Percentiles rank a stretch among this genome's conserved stretches.
Conservation (phyloP, 1,139 yeast genomes). For the Kazachstania sp. region DNA sequence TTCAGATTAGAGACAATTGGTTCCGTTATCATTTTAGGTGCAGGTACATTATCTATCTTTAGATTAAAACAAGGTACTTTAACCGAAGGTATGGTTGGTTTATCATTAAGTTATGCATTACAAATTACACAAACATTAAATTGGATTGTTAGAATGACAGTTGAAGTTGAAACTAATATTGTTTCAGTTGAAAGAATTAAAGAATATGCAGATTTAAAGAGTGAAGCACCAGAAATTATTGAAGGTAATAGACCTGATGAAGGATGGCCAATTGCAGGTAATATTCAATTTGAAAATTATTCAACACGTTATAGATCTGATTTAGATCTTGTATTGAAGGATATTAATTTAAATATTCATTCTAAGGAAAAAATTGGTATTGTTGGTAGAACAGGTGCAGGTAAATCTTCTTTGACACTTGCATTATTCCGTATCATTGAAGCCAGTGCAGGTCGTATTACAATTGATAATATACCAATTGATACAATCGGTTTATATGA, state of each 20-base stretch:
- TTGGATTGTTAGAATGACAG: constrained; percentile 98
- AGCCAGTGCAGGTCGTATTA: constrained; percentile 61
- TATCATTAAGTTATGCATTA: constrained; percentile 84
- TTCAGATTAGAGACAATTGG: constrained; percentile 88
- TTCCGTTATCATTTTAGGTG: constrained; percentile 72
- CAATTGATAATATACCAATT: constrained; percentile 66
- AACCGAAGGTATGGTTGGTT: constrained; percentile 87
- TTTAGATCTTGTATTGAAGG: constrained; percentile 68
- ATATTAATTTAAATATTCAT: constrained; percentile 57
- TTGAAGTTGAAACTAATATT: constrained; percentile 92
- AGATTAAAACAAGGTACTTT: constrained; percentile 60
- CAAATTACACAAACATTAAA: constrained; percentile 88
- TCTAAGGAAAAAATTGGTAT: constrained; percentile 87
- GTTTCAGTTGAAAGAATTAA: constrained; percentile 92
- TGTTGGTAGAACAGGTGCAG: constrained; percentile 96
- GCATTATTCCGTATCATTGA: constrained; percentile 89
- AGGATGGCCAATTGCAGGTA: constrained; percentile 76
- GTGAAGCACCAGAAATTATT: constrained; percentile 78
- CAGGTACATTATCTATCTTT: constrained; percentile 72
- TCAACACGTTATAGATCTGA: constrained; percentile 82
- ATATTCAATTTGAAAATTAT: constrained; percentile 60
- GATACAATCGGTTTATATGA: constrained; percentile 69
- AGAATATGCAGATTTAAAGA: constrained; percentile 65
- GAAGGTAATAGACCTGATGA: constrained; percentile 58
- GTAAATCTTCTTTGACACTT: constrained; percentile 83